These are phyloP conservation scores for Halenospora varia DNA, from an alignment of 495 filamentous ascomycete genomes.

Conservation along the genomic window DNA sequence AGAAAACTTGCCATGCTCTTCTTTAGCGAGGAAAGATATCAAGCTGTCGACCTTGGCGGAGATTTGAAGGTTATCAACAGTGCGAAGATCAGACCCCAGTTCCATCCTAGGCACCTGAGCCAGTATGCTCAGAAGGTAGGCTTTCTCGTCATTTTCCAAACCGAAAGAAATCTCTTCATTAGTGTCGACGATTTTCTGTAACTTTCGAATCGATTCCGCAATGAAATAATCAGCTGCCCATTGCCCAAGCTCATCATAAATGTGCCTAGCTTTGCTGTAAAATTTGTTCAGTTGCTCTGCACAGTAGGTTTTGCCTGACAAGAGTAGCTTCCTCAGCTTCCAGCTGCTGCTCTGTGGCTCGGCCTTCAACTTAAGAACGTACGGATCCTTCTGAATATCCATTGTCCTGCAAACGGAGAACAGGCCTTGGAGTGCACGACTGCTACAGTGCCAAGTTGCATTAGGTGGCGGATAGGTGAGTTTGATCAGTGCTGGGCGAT, in stretches of 20 bases:
- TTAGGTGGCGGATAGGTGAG: background rate
- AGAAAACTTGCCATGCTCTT: background rate
- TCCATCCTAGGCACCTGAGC: constrained; percentile 32
- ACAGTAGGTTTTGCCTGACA: constrained; percentile 16
- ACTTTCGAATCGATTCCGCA: constrained; percentile 43
- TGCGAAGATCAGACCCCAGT: constrained; percentile 4
- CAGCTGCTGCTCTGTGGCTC: constrained; percentile 25
- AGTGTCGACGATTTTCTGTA: constrained; percentile 32
- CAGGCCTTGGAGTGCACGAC: background rate
- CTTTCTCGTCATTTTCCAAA: constrained; percentile 37
- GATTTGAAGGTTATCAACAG: background rate
- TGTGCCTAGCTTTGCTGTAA: constrained; percentile 38
- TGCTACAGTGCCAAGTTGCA: background rate
- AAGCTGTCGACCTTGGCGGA: background rate
- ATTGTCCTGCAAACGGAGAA: constrained; percentile 35
- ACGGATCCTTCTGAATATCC: constrained; percentile 66
- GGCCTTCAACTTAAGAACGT: constrained; percentile 44
- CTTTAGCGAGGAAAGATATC: background rate
- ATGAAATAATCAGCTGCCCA: constrained; percentile 73
- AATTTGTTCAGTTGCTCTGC: constrained; percentile 52
- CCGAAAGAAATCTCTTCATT: constrained; percentile 9
- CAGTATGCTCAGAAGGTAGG: constrained; percentile 54
- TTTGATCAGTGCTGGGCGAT: background rate
- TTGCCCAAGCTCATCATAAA: constrained; percentile 60
- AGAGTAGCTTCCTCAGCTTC: constrained; percentile 32